Evolutionary conservation across 768 basidiomycete genomes (phyloP), one percentile per base, ranked within the genome.

Genomic region (Mrakia hoshinonis): DNA sequence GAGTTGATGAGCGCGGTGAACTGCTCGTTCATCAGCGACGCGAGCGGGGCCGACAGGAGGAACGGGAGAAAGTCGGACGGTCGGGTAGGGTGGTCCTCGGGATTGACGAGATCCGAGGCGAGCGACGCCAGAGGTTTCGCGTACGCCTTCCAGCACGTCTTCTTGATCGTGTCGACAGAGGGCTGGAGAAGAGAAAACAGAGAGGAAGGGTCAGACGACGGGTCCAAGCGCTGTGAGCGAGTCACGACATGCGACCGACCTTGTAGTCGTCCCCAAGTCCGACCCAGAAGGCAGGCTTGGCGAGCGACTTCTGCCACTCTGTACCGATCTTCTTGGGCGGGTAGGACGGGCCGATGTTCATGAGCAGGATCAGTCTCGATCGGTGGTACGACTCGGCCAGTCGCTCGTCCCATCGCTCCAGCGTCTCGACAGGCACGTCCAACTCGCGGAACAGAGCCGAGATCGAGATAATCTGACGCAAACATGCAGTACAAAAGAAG

Each of bases 381-480:
- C 83, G 80, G 38, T 83, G 82, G 5, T 85, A 31, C 12, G 54
- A 26, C 26, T 55, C 81, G 26, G 89, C 81, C 6, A 89, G 82
- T 11, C 83, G 83, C 18, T 84, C 81, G 75, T 90, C 89, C 89
- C 89, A 90, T 29, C 88, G 87, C 78, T 88, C 84, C 39, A 90
- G 80, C 12, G 87, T 87, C 47, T 85, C 85, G 3, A 87, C 83
- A 13, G 87, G 83, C 29, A 88, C 85, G 63, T 81, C 82, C 18
- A 85, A 81, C 13, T 87, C 81, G 12, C 74, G 79, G 70, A 86
- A 80, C 49, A 85, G 82, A 13, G 86, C 54, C 4, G 54, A 55
- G 26, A 55, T 55, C 26, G 54, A 55, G 54, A 55, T 55, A 31
- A 55, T 55, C 54, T 55, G 24, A 54, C 24, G 13, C 4, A 5